Evolutionary conservation across 192 early-diverging fungal species (phyloP).

Genomic region (Paraglomus occultum): DNA sequence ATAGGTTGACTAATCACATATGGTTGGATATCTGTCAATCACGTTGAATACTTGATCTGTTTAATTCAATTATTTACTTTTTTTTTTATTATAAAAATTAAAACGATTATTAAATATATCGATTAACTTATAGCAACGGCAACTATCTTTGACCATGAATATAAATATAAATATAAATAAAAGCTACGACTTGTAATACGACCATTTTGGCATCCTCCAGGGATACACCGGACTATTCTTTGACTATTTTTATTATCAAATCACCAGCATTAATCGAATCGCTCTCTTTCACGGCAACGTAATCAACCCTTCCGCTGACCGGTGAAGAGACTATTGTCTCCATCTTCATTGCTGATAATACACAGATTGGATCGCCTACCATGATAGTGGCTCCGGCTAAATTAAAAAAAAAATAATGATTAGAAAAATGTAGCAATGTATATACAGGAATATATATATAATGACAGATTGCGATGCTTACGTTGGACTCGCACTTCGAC

Average conservation of each 20-base stretch:
- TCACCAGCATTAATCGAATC: constrained; percentile 85
- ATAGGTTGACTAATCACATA: no score
- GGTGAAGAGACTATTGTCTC: constrained; percentile 90
- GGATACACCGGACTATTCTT: constrained; percentile 26
- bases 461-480: not conserved
- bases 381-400: constrained; percentile 75
- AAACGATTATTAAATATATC: no score
- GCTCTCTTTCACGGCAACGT: constrained; percentile 65
- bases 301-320: constrained; percentile 70
- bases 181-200: no score
- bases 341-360: constrained; percentile 98
- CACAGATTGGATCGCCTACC: constrained; percentile 86
- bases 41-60: no score
- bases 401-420: not conserved
- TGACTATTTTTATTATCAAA: constrained; percentile 71
- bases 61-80: no score
- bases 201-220: no score
- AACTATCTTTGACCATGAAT: no score
- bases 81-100: no score
- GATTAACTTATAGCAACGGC: no score
- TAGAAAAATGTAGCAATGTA: not conserved
- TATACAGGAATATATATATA: not conserved
- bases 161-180: no score
- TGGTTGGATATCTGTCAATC: no score
- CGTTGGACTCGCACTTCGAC: constrained; percentile 84